Percentiles rank a stretch among this genome's conserved stretches.
Conservation (phyloP, 129 eudicot species). For the Helianthus tuberosus region DNA sequence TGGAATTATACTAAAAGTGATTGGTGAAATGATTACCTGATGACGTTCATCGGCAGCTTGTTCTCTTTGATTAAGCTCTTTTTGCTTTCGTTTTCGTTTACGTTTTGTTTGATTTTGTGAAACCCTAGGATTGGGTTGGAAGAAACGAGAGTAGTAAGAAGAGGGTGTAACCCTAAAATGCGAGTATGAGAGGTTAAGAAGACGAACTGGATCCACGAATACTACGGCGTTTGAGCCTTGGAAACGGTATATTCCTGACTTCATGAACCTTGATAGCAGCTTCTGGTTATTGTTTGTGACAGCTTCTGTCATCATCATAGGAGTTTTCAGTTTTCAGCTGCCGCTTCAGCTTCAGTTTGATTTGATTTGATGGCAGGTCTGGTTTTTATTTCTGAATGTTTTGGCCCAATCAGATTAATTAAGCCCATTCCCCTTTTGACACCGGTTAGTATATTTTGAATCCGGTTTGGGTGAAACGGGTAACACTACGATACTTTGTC, state of each 20-base stretch:
- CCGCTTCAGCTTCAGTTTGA: too few species aligned
- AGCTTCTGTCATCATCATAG: constrained; percentile 50
- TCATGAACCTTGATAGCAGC: constrained; percentile 39
- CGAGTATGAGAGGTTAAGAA: constrained; percentile 67
- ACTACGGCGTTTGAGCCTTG: constrained; percentile 40
- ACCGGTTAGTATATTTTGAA: too few species aligned
- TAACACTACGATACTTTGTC: too few species aligned
- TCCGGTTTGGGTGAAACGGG: too few species aligned
- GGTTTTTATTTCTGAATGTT: too few species aligned
- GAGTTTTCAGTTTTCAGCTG: constrained; percentile 8
- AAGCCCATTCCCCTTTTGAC: too few species aligned
- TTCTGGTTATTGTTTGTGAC: constrained; percentile 1
- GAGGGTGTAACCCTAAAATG: constrained; percentile 75
- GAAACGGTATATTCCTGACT: constrained; percentile 63
- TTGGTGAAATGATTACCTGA: constrained; percentile 34
- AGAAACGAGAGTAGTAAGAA: constrained; percentile 86
- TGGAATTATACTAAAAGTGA: too few species aligned
- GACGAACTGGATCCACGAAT: constrained; percentile 81
- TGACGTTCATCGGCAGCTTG: constrained; percentile 76
- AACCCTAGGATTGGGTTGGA: constrained; percentile 31
- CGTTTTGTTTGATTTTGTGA: constrained; percentile 47
- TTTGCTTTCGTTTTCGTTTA: constrained; percentile 50
- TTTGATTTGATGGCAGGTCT: too few species aligned
- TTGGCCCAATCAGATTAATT: too few species aligned
- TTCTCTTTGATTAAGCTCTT: constrained; percentile 57